phyloP scores from a whole-genome alignment of 2,329 filamentous ascomycete species.

The Bipolaris cookei region DNA sequence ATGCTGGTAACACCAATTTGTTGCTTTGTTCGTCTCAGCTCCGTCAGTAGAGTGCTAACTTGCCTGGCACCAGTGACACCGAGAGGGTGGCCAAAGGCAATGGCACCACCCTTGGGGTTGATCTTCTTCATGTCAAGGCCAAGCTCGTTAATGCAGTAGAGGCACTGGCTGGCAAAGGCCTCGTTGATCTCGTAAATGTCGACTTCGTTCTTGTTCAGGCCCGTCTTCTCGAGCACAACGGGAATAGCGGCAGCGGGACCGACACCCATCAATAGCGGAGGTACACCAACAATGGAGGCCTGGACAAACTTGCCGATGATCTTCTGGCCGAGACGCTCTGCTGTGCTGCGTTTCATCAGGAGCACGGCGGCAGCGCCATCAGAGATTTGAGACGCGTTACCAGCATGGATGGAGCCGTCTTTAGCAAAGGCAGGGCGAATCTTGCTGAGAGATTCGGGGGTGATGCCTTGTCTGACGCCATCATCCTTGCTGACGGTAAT shows the following conservation, averaged over 20 bases:
- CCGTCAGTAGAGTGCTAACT: slow-evolving; percentile 88
- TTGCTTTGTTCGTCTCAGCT: slow-evolving; percentile 82
- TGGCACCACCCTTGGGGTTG: slow-evolving; percentile 96
- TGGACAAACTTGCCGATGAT: slow-evolving; percentile 93
- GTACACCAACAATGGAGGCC: slow-evolving; percentile 84
- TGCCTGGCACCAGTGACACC: slow-evolving; percentile 94
- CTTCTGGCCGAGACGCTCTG: slow-evolving; percentile 83
- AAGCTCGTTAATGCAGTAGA: slow-evolving; percentile 92
- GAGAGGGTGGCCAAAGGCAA: slow-evolving; percentile 93
- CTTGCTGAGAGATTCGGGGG: slow-evolving; percentile 85
- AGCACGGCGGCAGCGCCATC: slow-evolving; percentile 93
- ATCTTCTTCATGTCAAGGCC: slow-evolving; percentile 84
- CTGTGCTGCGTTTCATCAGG: slow-evolving; percentile 92
- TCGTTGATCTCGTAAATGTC: slow-evolving; percentile 99
- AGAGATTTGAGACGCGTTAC: slow-evolving; percentile 94
- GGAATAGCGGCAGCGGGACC: slow-evolving; percentile 97
- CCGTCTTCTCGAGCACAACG: slow-evolving; percentile 84
- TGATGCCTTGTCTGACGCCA: slow-evolving; percentile 84
- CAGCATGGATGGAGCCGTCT: slow-evolving; percentile 91
- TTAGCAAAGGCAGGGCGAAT: slow-evolving; percentile 90
- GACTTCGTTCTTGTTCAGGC: slow-evolving; percentile 81
- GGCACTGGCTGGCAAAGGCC: slow-evolving; percentile 92
- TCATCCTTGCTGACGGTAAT: slow-evolving; percentile 87
- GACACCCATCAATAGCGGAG: slow-evolving; percentile 93
- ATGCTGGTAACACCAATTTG: slow-evolving; percentile 92